Base-by-base conservation (phyloP, 441 rosid species). In the Omphalea diandra region DNA sequence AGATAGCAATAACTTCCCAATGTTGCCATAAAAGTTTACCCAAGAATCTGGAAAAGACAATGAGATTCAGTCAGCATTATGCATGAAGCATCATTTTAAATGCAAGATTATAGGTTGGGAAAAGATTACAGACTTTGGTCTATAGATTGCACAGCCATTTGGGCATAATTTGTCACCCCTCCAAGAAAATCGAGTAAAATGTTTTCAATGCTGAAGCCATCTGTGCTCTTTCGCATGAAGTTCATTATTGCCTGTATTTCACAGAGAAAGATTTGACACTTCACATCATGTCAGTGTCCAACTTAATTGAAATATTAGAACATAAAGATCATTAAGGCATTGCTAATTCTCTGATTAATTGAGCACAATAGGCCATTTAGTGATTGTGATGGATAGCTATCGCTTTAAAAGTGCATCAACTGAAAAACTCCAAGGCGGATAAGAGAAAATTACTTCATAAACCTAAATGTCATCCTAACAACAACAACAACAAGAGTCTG, bases 1-100 rank as follows among this genome's bases (percentile, higher is more conserved):
- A 61, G 98, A 94, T 9, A 94, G 77, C 79, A 90, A 73, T 10
- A 88, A 86, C 85, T 94, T 94, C 78, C 99, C 98, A 8, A 89
- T 77, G 80, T 94, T 94, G 71, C 98, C 99, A 73, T 92, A 92
- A 76, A 94, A 92, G 83, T 94, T 94, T 74, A 89, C 91, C 98
- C 93, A 94, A 54, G 99, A 90, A 90, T 86, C 99, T 94, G 81
- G 24, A 73, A 62, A 58, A 49, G 24, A n/a, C 32, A 75, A 55
- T 41, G 33, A 69, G 24, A 57, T 22, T 65, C 40, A 41, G 65
- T 74, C 68, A 70, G 61, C 22, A 52, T 33, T n/a, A 31, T 61
- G 57, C 59, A 15, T 18, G 36, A 58, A 68, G 46, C 10, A 50
- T 61, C 17, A 56, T 38, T 35, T 67, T 26, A 56, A 53, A 50